Evolutionary conservation across 257 asterid genomes (phyloP), one percentile per base, ranked within the genome.

Genomic region (Henckelia pumila): DNA sequence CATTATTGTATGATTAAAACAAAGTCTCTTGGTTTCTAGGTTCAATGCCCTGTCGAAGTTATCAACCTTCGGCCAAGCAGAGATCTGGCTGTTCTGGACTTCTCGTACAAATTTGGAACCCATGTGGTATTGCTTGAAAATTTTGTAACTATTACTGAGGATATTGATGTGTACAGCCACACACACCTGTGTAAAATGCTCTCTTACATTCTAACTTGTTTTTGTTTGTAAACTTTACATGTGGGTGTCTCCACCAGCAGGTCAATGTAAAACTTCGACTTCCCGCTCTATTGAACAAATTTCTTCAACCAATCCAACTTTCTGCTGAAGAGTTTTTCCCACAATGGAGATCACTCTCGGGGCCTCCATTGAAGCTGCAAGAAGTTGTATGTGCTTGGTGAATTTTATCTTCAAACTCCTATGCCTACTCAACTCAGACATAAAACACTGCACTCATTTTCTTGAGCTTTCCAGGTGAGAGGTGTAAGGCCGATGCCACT

Each of bases 321-420:
- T 78, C 98, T 37, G 83, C 89, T 26, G 98, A 92, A 76, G 98
- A 92, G 73, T 92, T 92, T 80, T 92, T 92, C 79, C 89, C 88
- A 8, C 98, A 89, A 55, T 92, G 98, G 98, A 85, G 94, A 84
- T 92, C 98, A 70, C 95, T 92, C 72, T 85, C 96, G 59, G 98
- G 98, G 72, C 95, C 98, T 25, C 98, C 98, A 47, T 64, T 92
- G 81, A 92, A 92, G 82, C 88, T 89, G 75, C 98, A 92, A 83
- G 98, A 92, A 89, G 98, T 92, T 86, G 98, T 92, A 71, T 61
- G 82, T 83, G 73, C 78, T 35, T 68, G 71, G 40, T 22, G 6
- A 33, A 58, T 65, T 64, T 20, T 59, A 16, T 66, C 61, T 52
- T 63, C 44, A 9, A 32, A 37, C 62, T 60, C 53, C 25, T 56